Evolutionary conservation across 108 stramenopile species (phyloP).

Genomic region (Cyclotella cryptica): DNA sequence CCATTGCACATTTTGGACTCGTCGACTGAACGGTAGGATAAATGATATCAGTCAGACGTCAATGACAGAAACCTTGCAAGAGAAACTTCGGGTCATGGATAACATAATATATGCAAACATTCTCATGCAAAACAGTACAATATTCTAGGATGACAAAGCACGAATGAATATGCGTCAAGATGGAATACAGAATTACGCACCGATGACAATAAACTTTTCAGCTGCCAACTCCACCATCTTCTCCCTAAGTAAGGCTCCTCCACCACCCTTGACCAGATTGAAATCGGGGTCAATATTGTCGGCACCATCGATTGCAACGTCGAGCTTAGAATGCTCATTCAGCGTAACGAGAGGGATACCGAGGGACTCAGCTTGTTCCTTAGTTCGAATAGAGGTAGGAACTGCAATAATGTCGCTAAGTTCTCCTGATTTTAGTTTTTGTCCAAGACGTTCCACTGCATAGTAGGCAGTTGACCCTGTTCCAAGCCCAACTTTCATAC

Average conservation of each 20-base stretch:
- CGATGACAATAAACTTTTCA: slow-evolving; percentile 90
- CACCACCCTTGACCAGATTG: slow-evolving; percentile 98
- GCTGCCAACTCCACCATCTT: slow-evolving; percentile 95
- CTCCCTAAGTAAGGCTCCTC: slow-evolving; percentile 95
- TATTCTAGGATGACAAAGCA: too few species aligned
- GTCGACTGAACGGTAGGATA: slow-evolving; percentile 69
- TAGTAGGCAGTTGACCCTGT: slow-evolving; percentile 98
- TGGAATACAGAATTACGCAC: slow-evolving; percentile 39
- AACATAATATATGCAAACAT: too few species aligned
- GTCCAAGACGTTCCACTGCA: slow-evolving; percentile 97
- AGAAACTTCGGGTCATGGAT: too few species aligned
- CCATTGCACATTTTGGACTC: slow-evolving; percentile 96
- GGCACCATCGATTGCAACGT: slow-evolving; percentile 99
- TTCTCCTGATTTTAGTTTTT: slow-evolving; percentile 88
- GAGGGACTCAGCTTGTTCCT: slow-evolving; percentile 93
- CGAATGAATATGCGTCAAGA: too few species aligned
- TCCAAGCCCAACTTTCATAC: slow-evolving; percentile 99
- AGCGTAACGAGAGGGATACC: slow-evolving; percentile 96
- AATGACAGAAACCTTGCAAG: not conserved
- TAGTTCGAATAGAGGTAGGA: slow-evolving; percentile 97
- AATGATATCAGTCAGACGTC: not conserved
- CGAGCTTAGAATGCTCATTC: slow-evolving; percentile 94
- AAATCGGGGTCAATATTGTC: slow-evolving; percentile 96
- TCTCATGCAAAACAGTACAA: too few species aligned
- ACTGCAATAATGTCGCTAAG: slow-evolving; percentile 96